Conservation (phyloP, 2,329 filamentous ascomycete genomes). For the Talaromyces sp. region DNA sequence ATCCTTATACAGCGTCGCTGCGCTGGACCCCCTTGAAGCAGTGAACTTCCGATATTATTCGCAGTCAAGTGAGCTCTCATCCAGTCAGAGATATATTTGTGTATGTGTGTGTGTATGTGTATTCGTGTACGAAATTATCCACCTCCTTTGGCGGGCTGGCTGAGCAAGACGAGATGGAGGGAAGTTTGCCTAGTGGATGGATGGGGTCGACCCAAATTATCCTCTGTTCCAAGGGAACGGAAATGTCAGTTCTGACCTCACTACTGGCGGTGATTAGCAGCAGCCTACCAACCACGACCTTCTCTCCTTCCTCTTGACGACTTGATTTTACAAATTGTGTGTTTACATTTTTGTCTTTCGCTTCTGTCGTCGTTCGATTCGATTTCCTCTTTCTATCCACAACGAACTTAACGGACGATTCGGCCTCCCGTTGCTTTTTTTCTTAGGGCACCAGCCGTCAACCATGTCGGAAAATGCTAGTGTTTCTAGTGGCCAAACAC, state of each 20-base stretch:
- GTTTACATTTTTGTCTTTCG: not conserved
- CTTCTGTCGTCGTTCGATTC: not conserved
- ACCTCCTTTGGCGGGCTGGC: constrained; percentile 6
- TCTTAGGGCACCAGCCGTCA: constrained; percentile 11
- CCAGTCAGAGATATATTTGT: too few relatives aligned
- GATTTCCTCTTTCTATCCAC: not conserved
- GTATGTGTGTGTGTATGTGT: too few relatives aligned
- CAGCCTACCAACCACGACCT: not conserved
- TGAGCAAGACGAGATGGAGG: not conserved
- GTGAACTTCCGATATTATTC: too few relatives aligned
- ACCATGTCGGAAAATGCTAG: constrained; percentile 18
- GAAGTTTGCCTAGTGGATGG: constrained; percentile 8
- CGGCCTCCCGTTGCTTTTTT: not conserved
- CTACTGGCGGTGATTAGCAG: constrained; percentile 5
- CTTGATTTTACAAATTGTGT: not conserved
- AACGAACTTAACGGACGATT: not conserved
- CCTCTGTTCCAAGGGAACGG: not conserved
- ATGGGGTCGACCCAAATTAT: constrained; percentile 16
- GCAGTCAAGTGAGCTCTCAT: not conserved
- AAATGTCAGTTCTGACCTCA: constrained; percentile 14
- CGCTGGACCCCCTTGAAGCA: not conserved
- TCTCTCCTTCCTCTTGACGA: not conserved
- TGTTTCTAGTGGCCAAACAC: constrained; percentile 10
- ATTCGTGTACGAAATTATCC: not conserved
- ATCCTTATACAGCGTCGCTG: not conserved